Base-by-base conservation (phyloP, 1,284 basidiomycete species). In the Microbotryum lychnidis-dioicae region DNA sequence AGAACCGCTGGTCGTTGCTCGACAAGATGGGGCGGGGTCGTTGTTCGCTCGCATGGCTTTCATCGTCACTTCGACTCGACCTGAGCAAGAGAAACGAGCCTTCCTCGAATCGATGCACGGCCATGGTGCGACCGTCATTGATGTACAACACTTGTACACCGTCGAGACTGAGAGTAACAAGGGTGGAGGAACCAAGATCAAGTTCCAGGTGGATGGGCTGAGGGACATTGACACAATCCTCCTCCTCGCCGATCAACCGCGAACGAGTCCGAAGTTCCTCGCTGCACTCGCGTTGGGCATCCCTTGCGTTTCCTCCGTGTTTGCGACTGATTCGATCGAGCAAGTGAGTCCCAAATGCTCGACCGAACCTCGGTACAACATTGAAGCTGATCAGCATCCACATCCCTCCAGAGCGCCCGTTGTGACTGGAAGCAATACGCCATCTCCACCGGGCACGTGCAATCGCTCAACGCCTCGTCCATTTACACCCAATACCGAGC, bases 221-320 rank as follows among this genome's bases (percentile, higher is more conserved):
- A 56, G 62, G 14, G 54, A 60, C 1, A 58, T 75, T 37, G 79
- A 84, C 14, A 80, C 83, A 18, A 77, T 90, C 27, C 85, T 91
- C 71, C 77, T 90, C 27, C 68, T 90, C 18, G 82, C 86, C 0
- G 82, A 87, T 65, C 79, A 82, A 31, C 73, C 78, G 9, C 81
- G 79, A 62, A 81, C 83, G 62, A 91, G 87, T 64, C 80, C 85
- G 5, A 92, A 91, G 73, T 89, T 83, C 70, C 77, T 93, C 56
- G 80, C 86, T 6, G 88, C 90, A 7, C 79, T 94, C 33, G 89
- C 87, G 0, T 77, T 91, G 31, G 91, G 91, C 7, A 84, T 94
- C 54, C 91, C 91, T 1, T 90, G 89, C 69, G 71, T 94, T n/a
- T 81, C 81, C 0, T 73, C 80, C 5, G 75, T 80, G 3, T 92